A percentile compares a stretch with the other conserved stretches of the same genome.
phyloP scores from a whole-genome alignment of 2,329 filamentous ascomycete genomes.

The Microdochium paspali region DNA sequence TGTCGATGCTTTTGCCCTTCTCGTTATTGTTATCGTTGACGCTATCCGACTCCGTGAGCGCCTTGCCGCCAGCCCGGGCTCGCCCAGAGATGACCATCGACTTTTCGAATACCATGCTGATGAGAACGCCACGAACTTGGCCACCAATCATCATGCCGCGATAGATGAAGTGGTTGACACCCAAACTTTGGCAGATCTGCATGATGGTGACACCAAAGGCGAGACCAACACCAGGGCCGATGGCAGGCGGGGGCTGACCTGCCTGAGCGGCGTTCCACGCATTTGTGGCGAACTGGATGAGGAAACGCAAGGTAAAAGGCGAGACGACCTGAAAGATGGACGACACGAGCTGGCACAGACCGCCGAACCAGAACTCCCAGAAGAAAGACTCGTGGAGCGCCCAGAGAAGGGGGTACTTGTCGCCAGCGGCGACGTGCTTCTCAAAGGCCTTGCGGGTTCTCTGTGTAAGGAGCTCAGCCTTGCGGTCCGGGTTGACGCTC shows the following conservation, averaged over 20 bases:
- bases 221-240: constrained; percentile 71
- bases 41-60: constrained; percentile 23
- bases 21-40: constrained; percentile 38
- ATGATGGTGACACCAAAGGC: constrained; percentile 78
- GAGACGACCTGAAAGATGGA: constrained; percentile 70
- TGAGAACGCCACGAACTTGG: constrained; percentile 70
- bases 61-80: constrained; percentile 69
- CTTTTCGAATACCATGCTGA: constrained; percentile 85
- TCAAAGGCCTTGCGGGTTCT: constrained; percentile 62
- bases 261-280: constrained; percentile 58
- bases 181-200: constrained; percentile 74
- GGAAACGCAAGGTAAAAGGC: constrained; percentile 75
- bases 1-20: constrained; percentile 28
- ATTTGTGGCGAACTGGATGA: constrained; percentile 76
- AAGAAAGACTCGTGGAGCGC: constrained; percentile 83
- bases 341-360: constrained; percentile 64
- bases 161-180: constrained; percentile 87
- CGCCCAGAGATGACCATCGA: constrained; percentile 80
- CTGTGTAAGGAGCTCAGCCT: constrained; percentile 58
- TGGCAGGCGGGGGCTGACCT: constrained; percentile 47
- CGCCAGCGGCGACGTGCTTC: constrained; percentile 54
- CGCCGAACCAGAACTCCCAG: constrained; percentile 76
- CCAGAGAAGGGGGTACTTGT: constrained; percentile 65
- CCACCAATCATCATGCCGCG: constrained; percentile 87
- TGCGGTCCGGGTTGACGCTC: constrained; percentile 73